These are phyloP conservation scores for Chlorella ohadii DNA, from an alignment of 139 green algal genomes.

Conservation along the genomic window DNA sequence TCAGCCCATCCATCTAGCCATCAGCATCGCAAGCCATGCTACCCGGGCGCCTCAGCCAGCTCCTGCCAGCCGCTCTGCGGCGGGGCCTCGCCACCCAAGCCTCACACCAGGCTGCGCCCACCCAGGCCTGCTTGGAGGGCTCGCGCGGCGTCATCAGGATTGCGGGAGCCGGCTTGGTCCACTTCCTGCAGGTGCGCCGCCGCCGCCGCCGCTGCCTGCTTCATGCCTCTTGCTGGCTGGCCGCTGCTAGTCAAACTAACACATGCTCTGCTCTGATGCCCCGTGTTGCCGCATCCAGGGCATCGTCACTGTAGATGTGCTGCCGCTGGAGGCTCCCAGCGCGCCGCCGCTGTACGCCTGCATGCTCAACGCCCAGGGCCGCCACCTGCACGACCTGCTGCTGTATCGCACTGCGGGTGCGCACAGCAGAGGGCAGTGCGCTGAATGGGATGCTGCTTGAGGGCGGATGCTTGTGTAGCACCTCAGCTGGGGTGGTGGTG, in stretches of 20 bases:
- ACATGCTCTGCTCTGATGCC: not conserved
- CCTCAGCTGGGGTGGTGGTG: too few species aligned
- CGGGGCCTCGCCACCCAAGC: not conserved
- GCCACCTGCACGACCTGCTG: constrained; percentile 81
- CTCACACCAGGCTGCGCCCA: not conserved
- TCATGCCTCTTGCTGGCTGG: not conserved
- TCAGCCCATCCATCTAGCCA: too few species aligned
- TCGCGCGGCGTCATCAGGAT: constrained; percentile 48
- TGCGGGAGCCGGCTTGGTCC: constrained; percentile 38
- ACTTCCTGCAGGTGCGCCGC: constrained; percentile 63
- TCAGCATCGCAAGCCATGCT: too few species aligned
- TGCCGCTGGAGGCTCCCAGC: constrained; percentile 36
- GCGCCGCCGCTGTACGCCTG: constrained; percentile 61
- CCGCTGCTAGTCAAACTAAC: too few species aligned
- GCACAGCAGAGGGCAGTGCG: too few species aligned
- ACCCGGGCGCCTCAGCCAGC: too few species aligned
- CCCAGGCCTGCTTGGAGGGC: constrained; percentile 22
- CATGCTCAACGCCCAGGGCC: constrained; percentile 80
- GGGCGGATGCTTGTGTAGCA: too few species aligned
- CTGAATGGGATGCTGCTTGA: too few species aligned
- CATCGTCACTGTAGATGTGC: constrained; percentile 74
- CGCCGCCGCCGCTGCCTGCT: not conserved
- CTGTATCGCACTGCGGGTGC: constrained; percentile 48
- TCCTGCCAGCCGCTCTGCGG: not conserved
- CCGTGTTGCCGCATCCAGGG: not conserved